Conservation (phyloP, 768 basidiomycete species). For the Atractiella rhizophila region DNA sequence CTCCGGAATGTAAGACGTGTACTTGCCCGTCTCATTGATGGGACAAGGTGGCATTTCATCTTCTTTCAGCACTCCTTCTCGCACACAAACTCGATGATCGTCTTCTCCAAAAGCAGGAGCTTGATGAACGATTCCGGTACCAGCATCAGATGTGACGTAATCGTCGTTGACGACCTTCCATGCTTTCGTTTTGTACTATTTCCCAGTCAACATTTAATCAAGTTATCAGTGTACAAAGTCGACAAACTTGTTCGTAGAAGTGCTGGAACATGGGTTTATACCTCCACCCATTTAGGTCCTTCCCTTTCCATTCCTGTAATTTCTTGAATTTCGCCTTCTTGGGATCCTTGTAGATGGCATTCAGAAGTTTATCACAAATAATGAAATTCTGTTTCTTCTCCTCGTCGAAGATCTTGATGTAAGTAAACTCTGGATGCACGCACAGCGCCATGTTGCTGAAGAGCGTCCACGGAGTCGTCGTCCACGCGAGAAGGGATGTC, state of each 20-base stretch:
- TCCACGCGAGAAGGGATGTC: conserved; percentile 85
- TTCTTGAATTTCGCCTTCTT: conserved; percentile 94
- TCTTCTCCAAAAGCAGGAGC: conserved; percentile 97
- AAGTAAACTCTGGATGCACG: conserved; percentile 84
- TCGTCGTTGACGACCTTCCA: conserved; percentile 71
- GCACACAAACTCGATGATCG: conserved; percentile 77
- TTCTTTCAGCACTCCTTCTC: conserved; percentile 49
- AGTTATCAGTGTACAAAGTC: background rate
- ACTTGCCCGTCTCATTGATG: conserved; percentile 64
- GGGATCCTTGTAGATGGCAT: conserved; percentile 78
- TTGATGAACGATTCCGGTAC: conserved; percentile 97
- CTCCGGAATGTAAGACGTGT: conserved; percentile 70
- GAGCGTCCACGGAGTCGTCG: conserved; percentile 94
- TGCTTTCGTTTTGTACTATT: conserved; percentile 65
- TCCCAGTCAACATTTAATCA: background rate
- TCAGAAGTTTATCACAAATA: conserved; percentile 61
- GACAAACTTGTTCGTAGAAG: conserved; percentile 64
- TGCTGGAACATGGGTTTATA: conserved; percentile 90
- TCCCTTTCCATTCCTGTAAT: conserved; percentile 58
- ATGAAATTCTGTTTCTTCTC: conserved; percentile 71
- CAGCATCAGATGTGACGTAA: conserved; percentile 77
- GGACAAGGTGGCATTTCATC: conserved; percentile 95
- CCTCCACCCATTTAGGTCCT: conserved; percentile 85
- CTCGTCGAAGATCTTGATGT: conserved; percentile 86
- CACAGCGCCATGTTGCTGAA: conserved; percentile 87